These are phyloP conservation scores for Spathaspora passalidarum DNA, from an alignment of 805 yeast species.

Conservation along the genomic window DNA sequence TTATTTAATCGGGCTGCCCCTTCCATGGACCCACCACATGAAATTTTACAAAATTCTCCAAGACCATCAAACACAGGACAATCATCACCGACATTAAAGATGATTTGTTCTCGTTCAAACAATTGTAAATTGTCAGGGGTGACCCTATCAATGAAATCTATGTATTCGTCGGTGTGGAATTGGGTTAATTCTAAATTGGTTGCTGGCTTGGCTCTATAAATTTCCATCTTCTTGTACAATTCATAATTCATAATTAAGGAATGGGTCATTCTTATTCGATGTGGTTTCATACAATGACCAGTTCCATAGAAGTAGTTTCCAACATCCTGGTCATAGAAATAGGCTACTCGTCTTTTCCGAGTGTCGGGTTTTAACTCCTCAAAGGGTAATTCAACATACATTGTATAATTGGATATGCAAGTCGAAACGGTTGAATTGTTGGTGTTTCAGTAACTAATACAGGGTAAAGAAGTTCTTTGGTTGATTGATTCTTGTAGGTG, in stretches of 20 bases:
- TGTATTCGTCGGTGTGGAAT: conserved; percentile 96
- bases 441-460: background rate
- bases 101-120: conserved; percentile 83
- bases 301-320: conserved; percentile 98
- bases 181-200: conserved; percentile 97
- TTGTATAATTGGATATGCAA: conserved; percentile 8
- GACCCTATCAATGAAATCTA: conserved; percentile 85
- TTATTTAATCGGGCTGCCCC: conserved; percentile 88
- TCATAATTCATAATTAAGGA: conserved; percentile 96
- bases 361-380: conserved; percentile 43
- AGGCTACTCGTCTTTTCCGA: conserved; percentile 40
- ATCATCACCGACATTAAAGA: conserved; percentile 96
- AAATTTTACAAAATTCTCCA: conserved; percentile 84
- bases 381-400: conserved; percentile 44
- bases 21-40: conserved; percentile 93
- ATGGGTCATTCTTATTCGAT: conserved; percentile 97
- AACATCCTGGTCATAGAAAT: conserved; percentile 67
- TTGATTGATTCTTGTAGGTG: too few species aligned
- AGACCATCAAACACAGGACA: conserved; percentile 95
- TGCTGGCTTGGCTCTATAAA: conserved; percentile 95
- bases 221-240: conserved; percentile 93
- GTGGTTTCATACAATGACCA: conserved; percentile 99
- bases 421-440: background rate
- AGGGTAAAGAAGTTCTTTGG: too few species aligned
- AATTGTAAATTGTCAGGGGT: conserved; percentile 88